Evolutionary conservation across 768 basidiomycete genomes (phyloP), one percentile per base, ranked within the genome.

Genomic region (Sporobolomyces phaffii): DNA sequence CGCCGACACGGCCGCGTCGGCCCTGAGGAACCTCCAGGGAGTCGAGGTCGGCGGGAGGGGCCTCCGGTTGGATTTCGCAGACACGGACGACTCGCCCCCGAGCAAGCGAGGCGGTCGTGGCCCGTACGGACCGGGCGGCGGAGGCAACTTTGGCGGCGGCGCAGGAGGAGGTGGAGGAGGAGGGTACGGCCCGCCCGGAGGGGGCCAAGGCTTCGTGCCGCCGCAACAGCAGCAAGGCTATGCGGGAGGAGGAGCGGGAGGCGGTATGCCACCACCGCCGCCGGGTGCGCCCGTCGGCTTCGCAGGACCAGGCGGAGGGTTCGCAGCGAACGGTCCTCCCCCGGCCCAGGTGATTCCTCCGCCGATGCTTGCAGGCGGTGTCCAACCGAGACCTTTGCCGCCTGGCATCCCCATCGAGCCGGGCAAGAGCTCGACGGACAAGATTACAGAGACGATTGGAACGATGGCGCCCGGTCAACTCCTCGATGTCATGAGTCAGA

Each of bases 1-100:
- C 78, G 90, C 94, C 77, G 93, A 96, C 78, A 98, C 96, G 28
- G 96, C 96, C 10, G 79, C 85, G 29, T 94, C 91, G 56, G 96
- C 96, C 52, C 91, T 99, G 20, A 87, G 96, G 74, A 99, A 98
- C 76, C 84, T 99, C 53, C 91, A 96, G 78, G 90, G 89, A 67
- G 85, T 85, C 56, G 90, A 91, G 73, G 89, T 97, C 36, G 91
- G 89, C 62, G 96, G 96, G 5, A 85, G 96, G 13, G 88, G 89
- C 3, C 82, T 99, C 48, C 86, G 93, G 53, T 93, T 99, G 74
- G 94, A 98, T 77, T 83, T 94, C 40, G 91, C 92, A 50, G 90
- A 93, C 76, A 91, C 89, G 33, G 91, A 92, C 73, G 90, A 92
- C 8, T 89, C 90, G 76, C 85, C 65, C 87, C 92, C 80, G 88